Evolutionary conservation across 2,329 filamentous ascomycete species (phyloP).

Genomic region (Immersiporthe knoxdaviesiana): DNA sequence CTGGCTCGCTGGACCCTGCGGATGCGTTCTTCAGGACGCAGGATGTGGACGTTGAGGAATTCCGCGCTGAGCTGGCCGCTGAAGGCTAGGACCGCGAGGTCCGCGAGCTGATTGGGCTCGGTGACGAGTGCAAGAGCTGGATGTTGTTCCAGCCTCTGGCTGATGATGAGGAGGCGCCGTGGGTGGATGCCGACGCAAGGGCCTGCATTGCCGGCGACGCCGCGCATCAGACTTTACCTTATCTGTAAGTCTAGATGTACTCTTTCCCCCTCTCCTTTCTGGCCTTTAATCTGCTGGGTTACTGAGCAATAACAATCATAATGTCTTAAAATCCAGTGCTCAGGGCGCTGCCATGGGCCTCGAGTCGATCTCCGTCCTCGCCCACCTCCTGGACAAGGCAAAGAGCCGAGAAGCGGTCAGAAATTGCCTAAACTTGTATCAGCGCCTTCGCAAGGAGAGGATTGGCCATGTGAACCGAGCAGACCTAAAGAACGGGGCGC

Average conservation of each 20-base stretch:
- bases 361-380: conserved; percentile 31
- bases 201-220: conserved; percentile 33
- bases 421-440: conserved; percentile 28
- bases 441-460: conserved; percentile 31
- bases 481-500: conserved; percentile 29
- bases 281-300: neutral
- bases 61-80: conserved; percentile 25
- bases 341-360: conserved; percentile 32
- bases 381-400: conserved; percentile 29
- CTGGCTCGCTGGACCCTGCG: conserved; percentile 30
- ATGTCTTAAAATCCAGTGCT: conserved; percentile 24
- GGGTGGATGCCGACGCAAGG: conserved; percentile 29
- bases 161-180: conserved; percentile 29
- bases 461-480: conserved; percentile 30
- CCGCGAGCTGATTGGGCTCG: conserved; percentile 31
- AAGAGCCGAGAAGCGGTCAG: conserved; percentile 19
- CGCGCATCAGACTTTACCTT: conserved; percentile 31
- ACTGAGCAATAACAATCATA: neutral
- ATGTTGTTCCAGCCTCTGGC: conserved; percentile 31
- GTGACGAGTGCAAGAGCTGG: conserved; percentile 26
- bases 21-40: conserved; percentile 31
- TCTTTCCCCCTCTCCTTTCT: neutral
- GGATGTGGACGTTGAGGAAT: conserved; percentile 28
- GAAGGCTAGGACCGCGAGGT: conserved; percentile 30
- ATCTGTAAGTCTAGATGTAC: conserved; percentile 29